Conservation (phyloP, 83 land plant species). For the Thuja plicata region DNA sequence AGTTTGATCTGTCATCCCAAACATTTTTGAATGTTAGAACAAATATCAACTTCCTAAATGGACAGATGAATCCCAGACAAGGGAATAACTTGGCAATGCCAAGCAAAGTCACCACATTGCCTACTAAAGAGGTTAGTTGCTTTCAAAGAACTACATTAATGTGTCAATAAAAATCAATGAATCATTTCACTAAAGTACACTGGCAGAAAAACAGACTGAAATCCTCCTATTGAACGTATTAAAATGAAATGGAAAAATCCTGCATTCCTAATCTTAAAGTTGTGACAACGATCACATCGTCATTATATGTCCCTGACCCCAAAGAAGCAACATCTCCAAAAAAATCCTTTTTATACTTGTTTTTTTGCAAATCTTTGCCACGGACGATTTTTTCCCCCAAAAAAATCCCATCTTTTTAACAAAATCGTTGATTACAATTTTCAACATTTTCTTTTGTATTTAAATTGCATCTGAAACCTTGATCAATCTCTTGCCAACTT, state of each 20-base stretch:
- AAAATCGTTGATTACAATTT: no score
- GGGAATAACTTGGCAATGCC: background rate
- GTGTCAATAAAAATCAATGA: slow-evolving; percentile 4
- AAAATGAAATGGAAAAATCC: background rate
- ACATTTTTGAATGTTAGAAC: background rate
- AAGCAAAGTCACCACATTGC: background rate
- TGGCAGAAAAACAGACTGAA: background rate
- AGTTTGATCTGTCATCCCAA: slow-evolving; percentile 56
- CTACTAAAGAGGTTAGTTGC: background rate
- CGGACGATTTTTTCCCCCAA: no score
- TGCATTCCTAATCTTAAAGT: background rate
- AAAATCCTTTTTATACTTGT: no score
- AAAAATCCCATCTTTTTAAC: no score
- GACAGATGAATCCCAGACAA: background rate
- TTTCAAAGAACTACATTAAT: background rate
- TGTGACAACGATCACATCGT: background rate
- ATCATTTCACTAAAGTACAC: background rate
- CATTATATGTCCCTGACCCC: background rate
- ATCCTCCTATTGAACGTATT: background rate
- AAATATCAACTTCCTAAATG: background rate
- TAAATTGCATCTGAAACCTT: no score
- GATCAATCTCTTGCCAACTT: no score
- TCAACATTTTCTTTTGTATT: no score
- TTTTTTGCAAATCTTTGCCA: no score
- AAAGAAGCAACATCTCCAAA: no score